Evolutionary conservation across 2,329 filamentous ascomycete genomes (phyloP).

Genomic region (Fusarium sororula): DNA sequence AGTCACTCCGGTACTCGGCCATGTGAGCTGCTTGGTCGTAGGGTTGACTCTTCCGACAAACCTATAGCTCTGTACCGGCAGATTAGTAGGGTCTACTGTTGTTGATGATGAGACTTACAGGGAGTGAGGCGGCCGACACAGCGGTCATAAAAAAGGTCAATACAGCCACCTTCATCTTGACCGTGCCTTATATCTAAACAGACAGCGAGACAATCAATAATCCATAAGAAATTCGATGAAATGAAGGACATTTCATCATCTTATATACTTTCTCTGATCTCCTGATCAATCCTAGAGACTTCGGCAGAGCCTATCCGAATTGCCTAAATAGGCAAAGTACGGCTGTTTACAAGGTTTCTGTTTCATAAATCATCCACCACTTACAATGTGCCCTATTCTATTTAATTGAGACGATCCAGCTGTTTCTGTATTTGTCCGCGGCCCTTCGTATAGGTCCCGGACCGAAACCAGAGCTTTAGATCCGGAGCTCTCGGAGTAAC

Average conservation of each 20-base stretch:
- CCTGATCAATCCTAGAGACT: background rate
- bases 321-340: conserved; percentile 3
- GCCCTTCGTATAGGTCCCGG: background rate
- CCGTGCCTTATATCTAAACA: background rate
- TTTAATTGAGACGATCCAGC: background rate
- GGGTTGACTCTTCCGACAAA: conserved; percentile 55
- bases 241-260: background rate
- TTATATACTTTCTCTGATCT: background rate
- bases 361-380: conserved; percentile 22
- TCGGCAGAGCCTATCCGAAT: conserved; percentile 23
- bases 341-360: background rate
- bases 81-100: background rate
- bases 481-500: background rate
- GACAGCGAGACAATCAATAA: background rate
- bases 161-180: conserved; percentile 10
- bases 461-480: background rate
- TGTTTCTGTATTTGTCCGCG: background rate
- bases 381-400: background rate
- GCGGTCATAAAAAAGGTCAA: background rate
- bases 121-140: conserved; percentile 1
- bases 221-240: no score
- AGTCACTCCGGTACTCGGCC: conserved; percentile 54
- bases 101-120: background rate
- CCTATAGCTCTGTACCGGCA: background rate
- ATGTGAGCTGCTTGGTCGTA: conserved; percentile 53